Evolutionary conservation across 352 stramenopile species (phyloP).

Genomic region (Globisporangium acanthophoron): DNA sequence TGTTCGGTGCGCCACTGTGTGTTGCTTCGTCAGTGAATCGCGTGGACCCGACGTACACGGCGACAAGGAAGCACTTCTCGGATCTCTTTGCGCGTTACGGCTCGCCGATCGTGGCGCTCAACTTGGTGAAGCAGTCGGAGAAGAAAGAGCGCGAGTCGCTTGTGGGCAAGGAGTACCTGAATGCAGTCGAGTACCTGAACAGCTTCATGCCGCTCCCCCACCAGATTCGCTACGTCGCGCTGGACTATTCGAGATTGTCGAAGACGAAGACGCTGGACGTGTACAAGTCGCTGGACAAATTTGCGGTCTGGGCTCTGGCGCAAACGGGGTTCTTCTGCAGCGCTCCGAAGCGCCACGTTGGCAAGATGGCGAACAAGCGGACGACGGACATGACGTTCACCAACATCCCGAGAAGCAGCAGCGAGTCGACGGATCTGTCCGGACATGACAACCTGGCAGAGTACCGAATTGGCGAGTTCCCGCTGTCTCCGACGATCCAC

Average conservation of each 20-base stretch:
- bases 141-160: conserved; percentile 97
- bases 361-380: conserved; percentile 50
- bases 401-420: conserved; percentile 5
- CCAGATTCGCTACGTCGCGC: conserved; percentile 95
- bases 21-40: conserved; percentile 75
- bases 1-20: neutral
- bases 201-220: conserved; percentile 87
- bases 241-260: conserved; percentile 94
- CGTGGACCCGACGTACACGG: conserved; percentile 95
- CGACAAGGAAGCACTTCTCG: conserved; percentile 91
- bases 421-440: neutral
- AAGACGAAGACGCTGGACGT: conserved; percentile 95
- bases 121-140: conserved; percentile 98
- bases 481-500: conserved; percentile 59
- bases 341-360: conserved; percentile 72
- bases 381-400: conserved; percentile 42
- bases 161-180: conserved; percentile 96
- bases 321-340: conserved; percentile 98
- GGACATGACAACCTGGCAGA: neutral
- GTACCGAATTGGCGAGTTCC: conserved; percentile 11
- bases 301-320: conserved; percentile 94
- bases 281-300: conserved; percentile 91
- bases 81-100: conserved; percentile 96
- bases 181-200: conserved; percentile 98
- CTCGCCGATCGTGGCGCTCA: conserved; percentile 95